Evolutionary conservation across 2,329 filamentous ascomycete species (phyloP), one percentile per base, ranked within the genome.

Genomic region (Penicillium griseofulvum): DNA sequence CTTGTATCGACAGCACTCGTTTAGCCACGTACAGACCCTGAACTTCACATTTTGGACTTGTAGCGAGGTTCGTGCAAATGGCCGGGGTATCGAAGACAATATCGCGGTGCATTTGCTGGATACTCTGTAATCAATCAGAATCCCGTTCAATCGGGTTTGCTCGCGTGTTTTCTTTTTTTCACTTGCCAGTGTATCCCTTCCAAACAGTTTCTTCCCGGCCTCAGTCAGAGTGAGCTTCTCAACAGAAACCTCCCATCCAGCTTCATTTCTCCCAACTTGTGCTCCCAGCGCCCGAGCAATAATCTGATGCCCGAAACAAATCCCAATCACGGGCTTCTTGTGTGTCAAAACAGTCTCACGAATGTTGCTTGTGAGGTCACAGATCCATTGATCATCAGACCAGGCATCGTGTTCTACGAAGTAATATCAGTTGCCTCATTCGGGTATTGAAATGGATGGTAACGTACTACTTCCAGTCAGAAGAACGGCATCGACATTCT

Each of bases 301-400:
- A 28, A 81, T 79, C 63, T 81, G 78, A 47, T 81, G 78, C 1
- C 78, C 78, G 58, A 80, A 81, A 58, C 78, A 81, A 36, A 80
- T 70, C 1, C 78, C 78, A 10, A 80, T 68, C 0, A 80, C 67
- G 6, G 69, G 73, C 49, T 65, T 68, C 11, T 58, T 52, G 19
- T 61, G 48, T 3, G 55, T 29, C 7, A 58, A 37, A 1, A 64
- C 43, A 16, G 64, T 60, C 4, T 67, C 63, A 11, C 72, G 68
- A 7, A 76, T 66, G 49, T 75, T 80, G 52, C 72, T 67, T 24
- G 75, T 74, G 19, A 81, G 68, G 16, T 69, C 68, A 17, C 76
- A 42, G 48, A 81, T 80, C 78, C 78, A 81, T 0, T 71, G 64
- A 33, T 77, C 71, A 46, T 78, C 68, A 42, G 76, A 68, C 54